Conservation (phyloP, 1,284 basidiomycete genomes). For the Apiotrichum akiyoshidainum region DNA sequence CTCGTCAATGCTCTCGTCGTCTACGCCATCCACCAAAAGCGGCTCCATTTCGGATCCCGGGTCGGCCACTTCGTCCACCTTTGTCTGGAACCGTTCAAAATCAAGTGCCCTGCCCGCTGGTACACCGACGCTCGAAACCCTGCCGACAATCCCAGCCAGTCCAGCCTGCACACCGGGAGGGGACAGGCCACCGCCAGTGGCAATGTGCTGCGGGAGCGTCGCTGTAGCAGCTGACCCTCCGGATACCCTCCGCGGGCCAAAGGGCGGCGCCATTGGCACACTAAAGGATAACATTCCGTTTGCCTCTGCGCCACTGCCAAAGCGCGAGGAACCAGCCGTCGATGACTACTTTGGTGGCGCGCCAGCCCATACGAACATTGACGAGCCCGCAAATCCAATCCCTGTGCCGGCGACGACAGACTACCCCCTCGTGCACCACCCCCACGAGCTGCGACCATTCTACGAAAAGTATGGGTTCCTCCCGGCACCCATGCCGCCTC, state of each 20-base stretch:
- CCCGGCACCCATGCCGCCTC: slow-evolving; percentile 73
- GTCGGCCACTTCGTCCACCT: slow-evolving; percentile 19
- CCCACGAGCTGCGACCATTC: slow-evolving; percentile 2
- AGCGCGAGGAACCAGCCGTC: slow-evolving; percentile 20
- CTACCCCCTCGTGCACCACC: slow-evolving; percentile 6
- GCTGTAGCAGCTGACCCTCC: background rate
- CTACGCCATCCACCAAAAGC: slow-evolving; percentile 40
- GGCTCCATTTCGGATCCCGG: slow-evolving; percentile 40
- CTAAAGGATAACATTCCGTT: slow-evolving; percentile 32
- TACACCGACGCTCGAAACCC: slow-evolving; percentile 11
- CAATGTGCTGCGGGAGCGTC: background rate
- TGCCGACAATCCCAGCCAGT: slow-evolving; percentile 43
- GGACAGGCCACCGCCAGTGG: background rate
- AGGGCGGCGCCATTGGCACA: slow-evolving; percentile 16
- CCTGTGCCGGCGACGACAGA: slow-evolving; percentile 5
- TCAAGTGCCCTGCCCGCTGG: slow-evolving; percentile 22
- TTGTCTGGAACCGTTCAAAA: slow-evolving; percentile 32
- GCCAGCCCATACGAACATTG: slow-evolving; percentile 16
- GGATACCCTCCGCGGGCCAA: background rate
- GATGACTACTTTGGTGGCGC: slow-evolving; percentile 40
- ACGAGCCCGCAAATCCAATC: slow-evolving; percentile 7
- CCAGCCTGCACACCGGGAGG: slow-evolving; percentile 42
- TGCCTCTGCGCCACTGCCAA: slow-evolving; percentile 44
- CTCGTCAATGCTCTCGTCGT: slow-evolving; percentile 54
- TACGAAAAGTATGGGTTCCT: slow-evolving; percentile 60